phyloP scores from a whole-genome alignment of 352 stramenopile genomes.

The Pythium phragmiticola region DNA sequence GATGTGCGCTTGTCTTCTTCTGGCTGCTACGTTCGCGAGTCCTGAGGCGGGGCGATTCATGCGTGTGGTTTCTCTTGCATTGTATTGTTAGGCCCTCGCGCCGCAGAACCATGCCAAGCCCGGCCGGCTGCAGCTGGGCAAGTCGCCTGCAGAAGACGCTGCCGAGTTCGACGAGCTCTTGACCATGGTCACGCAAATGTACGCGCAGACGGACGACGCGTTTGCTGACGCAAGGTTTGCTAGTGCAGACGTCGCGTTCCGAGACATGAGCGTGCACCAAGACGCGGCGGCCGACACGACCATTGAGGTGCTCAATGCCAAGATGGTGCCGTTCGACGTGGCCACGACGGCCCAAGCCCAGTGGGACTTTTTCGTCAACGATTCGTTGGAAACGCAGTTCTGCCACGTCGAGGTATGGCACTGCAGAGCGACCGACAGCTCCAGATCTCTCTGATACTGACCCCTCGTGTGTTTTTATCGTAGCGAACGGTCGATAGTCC shows the following conservation, averaged over 20 bases:
- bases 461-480: background rate
- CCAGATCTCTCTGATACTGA: background rate
- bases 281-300: constrained; percentile 6
- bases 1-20: constrained; percentile 3
- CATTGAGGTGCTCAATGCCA: constrained; percentile 18
- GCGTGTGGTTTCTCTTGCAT: background rate
- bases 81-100: constrained; percentile 9
- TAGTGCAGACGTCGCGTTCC: constrained; percentile 22
- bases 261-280: constrained; percentile 14
- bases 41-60: too few species aligned
- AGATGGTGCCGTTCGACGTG: constrained; percentile 20
- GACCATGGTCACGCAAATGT: constrained; percentile 16
- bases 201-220: constrained; percentile 8
- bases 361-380: constrained; percentile 23
- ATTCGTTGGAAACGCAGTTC: constrained; percentile 8
- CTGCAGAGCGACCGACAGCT: background rate
- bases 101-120: constrained; percentile 19
- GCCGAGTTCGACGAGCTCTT: constrained; percentile 14
- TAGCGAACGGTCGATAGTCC: constrained; percentile 5
- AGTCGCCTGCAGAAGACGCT: constrained; percentile 9
- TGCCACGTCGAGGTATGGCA: constrained; percentile 12
- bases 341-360: constrained; percentile 8
- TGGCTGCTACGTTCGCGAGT: too few species aligned
- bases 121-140: background rate
- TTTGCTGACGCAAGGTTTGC: constrained; percentile 22